These are phyloP conservation scores for Mycena vitilis DNA, from an alignment of 768 basidiomycete species.

Conservation along the genomic window DNA sequence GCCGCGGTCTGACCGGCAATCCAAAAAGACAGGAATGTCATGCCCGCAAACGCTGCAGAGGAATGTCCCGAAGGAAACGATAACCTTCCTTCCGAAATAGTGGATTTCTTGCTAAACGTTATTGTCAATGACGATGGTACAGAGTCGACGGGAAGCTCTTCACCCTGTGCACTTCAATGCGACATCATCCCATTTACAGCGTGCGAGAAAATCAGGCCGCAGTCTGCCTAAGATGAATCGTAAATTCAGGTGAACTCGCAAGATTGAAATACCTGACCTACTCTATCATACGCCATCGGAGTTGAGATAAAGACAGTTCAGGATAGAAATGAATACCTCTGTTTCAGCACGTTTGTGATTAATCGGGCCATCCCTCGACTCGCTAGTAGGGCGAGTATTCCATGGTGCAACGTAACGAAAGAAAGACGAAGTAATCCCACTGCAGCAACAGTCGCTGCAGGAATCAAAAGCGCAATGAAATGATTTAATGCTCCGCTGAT, in stretches of 20 bases:
- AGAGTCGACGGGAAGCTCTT: neutral
- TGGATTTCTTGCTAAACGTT: constrained; percentile 45
- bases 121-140: constrained; percentile 16
- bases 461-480: constrained; percentile 58
- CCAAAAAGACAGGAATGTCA: constrained; percentile 72
- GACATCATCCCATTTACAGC: constrained; percentile 69
- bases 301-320: constrained; percentile 49
- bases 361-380: constrained; percentile 46
- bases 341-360: constrained; percentile 45
- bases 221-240: constrained; percentile 55
- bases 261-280: constrained; percentile 54
- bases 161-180: constrained; percentile 67
- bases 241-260: constrained; percentile 16
- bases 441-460: constrained; percentile 52
- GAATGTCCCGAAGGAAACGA: constrained; percentile 82
- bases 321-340: constrained; percentile 43
- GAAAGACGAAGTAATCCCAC: constrained; percentile 57
- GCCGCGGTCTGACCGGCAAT: constrained; percentile 74
- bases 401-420: constrained; percentile 67
- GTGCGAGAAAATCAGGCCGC: constrained; percentile 74
- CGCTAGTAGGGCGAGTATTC: constrained; percentile 61
- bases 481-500: constrained; percentile 61
- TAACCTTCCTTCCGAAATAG: constrained; percentile 61
- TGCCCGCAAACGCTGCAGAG: constrained; percentile 72
- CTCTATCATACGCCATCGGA: constrained; percentile 59